Conservation (phyloP, 345 rosid genomes). For the Lumnitzera littorea region DNA sequence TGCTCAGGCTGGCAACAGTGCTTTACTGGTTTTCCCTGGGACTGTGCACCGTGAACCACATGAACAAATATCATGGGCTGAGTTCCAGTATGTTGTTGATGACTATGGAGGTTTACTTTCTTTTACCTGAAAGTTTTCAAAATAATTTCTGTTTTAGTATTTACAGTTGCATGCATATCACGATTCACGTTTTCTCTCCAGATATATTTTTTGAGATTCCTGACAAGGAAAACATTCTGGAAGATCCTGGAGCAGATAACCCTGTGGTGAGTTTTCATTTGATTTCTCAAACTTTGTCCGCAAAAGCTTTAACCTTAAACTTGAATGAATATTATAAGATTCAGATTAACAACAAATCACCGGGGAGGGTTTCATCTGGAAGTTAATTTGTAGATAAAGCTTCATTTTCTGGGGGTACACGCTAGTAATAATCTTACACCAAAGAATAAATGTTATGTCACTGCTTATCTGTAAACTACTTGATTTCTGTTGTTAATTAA, state of each 20-base stretch:
- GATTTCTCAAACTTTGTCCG: conserved; percentile 8
- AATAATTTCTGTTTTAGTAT: too few species aligned
- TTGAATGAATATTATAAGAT: too few species aligned
- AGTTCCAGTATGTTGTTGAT: conserved; percentile 72
- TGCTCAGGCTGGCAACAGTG: conserved; percentile 61
- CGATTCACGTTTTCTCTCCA: conserved; percentile 18
- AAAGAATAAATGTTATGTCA: too few species aligned
- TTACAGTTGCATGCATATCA: conserved; percentile 1
- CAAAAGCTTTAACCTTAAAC: too few species aligned
- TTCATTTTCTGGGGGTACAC: too few species aligned
- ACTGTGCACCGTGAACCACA: conserved; percentile 80
- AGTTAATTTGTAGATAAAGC: too few species aligned
- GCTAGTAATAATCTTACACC: too few species aligned
- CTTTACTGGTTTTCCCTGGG: conserved; percentile 83
- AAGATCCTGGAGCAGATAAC: conserved; percentile 80
- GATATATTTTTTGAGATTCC: conserved; percentile 82
- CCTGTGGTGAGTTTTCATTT: conserved; percentile 73
- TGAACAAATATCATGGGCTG: conserved; percentile 77
- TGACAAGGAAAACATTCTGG: conserved; percentile 66
- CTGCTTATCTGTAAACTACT: not conserved
- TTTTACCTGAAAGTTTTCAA: not conserved
- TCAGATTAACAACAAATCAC: too few species aligned
- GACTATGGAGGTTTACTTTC: conserved; percentile 77
- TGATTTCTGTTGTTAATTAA: not conserved
- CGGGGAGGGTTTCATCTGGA: too few species aligned